phyloP scores from a whole-genome alignment of 2,329 filamentous ascomycete species.

The Amylocarpus encephaloides region DNA sequence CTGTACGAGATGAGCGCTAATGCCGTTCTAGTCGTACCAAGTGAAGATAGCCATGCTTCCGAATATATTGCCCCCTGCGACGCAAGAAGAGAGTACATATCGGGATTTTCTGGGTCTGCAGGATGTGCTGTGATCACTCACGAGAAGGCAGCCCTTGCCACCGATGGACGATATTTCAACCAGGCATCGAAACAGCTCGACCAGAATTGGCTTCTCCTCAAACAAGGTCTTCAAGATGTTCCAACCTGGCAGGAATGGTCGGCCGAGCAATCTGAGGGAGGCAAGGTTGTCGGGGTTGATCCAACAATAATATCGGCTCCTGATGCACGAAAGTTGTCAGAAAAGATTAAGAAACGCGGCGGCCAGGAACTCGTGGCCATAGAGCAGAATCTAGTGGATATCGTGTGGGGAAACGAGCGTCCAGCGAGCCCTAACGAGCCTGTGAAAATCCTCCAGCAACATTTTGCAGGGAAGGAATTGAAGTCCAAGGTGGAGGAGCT shows the following conservation, averaged over 20 bases:
- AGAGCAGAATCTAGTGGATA: conserved; percentile 78
- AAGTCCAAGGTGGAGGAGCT: conserved; percentile 78
- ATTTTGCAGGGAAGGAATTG: conserved; percentile 77
- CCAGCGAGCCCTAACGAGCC: conserved; percentile 70
- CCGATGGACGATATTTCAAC: conserved; percentile 97
- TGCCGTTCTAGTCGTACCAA: conserved; percentile 71
- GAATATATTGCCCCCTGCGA: conserved; percentile 98
- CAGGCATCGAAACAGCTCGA: conserved; percentile 90
- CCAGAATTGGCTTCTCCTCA: conserved; percentile 82
- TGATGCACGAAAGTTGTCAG: conserved; percentile 67
- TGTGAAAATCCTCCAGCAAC: conserved; percentile 62
- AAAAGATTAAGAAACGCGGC: conserved; percentile 81
- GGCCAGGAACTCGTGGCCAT: conserved; percentile 71
- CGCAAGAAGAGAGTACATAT: conserved; percentile 83
- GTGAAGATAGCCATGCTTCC: conserved; percentile 94
- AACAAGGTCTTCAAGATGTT: conserved; percentile 88
- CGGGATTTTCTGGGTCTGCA: conserved; percentile 89
- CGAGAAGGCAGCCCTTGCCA: conserved; percentile 82
- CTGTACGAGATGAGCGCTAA: conserved; percentile 16
- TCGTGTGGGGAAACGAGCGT: conserved; percentile 73
- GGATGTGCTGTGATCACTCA: conserved; percentile 85
- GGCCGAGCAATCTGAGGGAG: conserved; percentile 75
- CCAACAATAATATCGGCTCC: conserved; percentile 74
- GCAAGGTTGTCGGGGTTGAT: conserved; percentile 86
- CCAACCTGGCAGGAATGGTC: conserved; percentile 98